These are phyloP conservation scores for Miscanthus sacchariflorus DNA, from an alignment of 202 grass and related monocot genomes.

Conservation along the genomic window DNA sequence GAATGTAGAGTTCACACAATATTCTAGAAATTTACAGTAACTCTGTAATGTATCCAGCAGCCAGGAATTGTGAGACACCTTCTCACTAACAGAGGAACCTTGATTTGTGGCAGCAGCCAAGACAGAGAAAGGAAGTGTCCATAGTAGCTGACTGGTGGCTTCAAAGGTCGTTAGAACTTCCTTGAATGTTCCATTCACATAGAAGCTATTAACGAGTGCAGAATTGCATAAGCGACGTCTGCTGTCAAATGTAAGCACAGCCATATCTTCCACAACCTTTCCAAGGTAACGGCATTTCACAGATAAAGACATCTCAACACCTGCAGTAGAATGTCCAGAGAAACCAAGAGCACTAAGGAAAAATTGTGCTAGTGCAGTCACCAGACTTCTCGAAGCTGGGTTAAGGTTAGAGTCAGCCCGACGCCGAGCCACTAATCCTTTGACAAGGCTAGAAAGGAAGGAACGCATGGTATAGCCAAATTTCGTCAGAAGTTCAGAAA, in stretches of 20 bases:
- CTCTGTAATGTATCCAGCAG: conserved; percentile 79
- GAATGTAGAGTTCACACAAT: conserved; percentile 70
- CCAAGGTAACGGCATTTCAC: conserved; percentile 86
- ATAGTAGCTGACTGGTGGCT: conserved; percentile 84
- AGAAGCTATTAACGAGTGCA: conserved; percentile 76
- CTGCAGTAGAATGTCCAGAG: conserved; percentile 63
- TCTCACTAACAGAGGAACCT: conserved; percentile 45
- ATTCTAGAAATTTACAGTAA: conserved; percentile 76
- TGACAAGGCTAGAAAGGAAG: conserved; percentile 74
- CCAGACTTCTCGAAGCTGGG: conserved; percentile 62
- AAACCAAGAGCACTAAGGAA: conserved; percentile 76
- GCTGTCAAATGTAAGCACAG: conserved; percentile 65
- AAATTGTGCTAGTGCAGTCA: conserved; percentile 69
- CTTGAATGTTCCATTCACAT: conserved; percentile 89
- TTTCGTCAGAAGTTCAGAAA: conserved; percentile 69
- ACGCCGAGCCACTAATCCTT: conserved; percentile 63
- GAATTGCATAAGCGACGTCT: conserved; percentile 71
- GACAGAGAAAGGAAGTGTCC: conserved; percentile 68
- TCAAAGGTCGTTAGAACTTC: conserved; percentile 84
- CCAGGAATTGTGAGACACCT: conserved; percentile 68
- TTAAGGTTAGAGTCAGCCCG: conserved; percentile 64
- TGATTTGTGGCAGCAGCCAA: conserved; percentile 34
- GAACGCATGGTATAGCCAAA: conserved; percentile 55
- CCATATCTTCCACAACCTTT: conserved; percentile 77
- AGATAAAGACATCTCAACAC: conserved; percentile 77